phyloP scores from a whole-genome alignment of 2,329 filamentous ascomycete genomes.

The Sporothrix mexicana region DNA sequence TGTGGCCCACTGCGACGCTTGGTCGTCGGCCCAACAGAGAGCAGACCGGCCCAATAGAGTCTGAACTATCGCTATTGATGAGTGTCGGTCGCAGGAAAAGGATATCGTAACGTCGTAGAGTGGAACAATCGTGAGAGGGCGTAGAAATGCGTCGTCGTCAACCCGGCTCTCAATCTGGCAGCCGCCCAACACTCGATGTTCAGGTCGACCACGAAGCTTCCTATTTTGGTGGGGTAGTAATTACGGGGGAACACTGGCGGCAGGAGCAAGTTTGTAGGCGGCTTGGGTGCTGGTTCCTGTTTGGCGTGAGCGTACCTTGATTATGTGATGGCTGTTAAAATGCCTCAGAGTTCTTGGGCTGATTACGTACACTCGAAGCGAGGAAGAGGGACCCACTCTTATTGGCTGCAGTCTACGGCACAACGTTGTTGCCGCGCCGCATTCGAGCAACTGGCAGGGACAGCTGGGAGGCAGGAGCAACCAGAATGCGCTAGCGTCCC shows the following conservation, averaged over 20 bases:
- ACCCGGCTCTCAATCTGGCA: not conserved
- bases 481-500: conserved; percentile 10
- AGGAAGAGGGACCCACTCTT: not conserved
- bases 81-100: not conserved
- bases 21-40: conserved; percentile 18
- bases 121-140: not conserved
- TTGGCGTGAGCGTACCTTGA: not conserved
- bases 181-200: conserved; percentile 17
- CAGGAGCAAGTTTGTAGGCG: not conserved
- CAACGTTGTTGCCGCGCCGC: conserved; percentile 27
- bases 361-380: not conserved
- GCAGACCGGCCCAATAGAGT: not conserved
- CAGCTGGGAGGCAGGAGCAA: conserved; percentile 23
- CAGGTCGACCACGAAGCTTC: conserved; percentile 25
- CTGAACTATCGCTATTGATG: not conserved
- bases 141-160: conserved; percentile 22
- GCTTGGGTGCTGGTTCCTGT: too few relatives aligned
- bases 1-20: conserved; percentile 7
- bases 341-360: not conserved
- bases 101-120: not conserved
- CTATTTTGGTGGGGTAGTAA: conserved; percentile 30
- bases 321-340: not conserved
- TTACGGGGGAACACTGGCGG: not conserved
- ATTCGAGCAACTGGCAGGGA: not conserved
- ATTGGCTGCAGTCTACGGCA: conserved; percentile 4